A percentile compares a stretch with the other conserved stretches of the same genome.
Conservation (phyloP, 768 basidiomycete genomes). For the Bullera alba region DNA sequence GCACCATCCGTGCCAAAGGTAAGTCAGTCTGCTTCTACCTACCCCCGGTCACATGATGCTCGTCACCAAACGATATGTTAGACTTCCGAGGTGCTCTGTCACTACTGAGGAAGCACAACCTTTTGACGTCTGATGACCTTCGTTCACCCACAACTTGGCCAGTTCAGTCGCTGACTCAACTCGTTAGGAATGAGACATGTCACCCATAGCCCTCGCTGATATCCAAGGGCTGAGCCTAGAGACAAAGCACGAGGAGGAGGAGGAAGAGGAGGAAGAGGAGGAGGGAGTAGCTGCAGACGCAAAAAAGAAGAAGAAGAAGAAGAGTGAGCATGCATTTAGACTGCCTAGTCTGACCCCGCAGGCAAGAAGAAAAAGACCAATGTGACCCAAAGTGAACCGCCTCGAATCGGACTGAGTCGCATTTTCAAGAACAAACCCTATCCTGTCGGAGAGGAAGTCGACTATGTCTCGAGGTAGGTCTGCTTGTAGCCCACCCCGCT, state of each 20-base stretch:
- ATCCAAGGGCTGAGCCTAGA: conserved; percentile 1
- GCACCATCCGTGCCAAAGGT: no score
- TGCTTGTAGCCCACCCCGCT: conserved; percentile 15
- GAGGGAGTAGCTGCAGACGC: background rate
- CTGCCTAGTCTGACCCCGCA: background rate
- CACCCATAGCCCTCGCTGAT: conserved; percentile 11
- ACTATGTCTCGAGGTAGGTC: conserved; percentile 88
- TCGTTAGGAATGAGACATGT: background rate
- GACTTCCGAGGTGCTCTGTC: conserved; percentile 29
- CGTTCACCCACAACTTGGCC: background rate
- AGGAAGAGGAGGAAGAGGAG: conserved; percentile 17
- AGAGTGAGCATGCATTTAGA: conserved; percentile 50
- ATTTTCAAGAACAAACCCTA: conserved; percentile 79
- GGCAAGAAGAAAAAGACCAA: conserved; percentile 57
- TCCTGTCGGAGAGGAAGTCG: conserved; percentile 84
- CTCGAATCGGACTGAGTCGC: conserved; percentile 77
- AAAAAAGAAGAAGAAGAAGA: conserved; percentile 88
- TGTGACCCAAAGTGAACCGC: conserved; percentile 72
- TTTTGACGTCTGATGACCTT: conserved; percentile 4
- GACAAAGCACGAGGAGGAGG: conserved; percentile 15
- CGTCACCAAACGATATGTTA: conserved; percentile 40
- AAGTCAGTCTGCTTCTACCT: background rate
- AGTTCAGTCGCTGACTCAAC: background rate
- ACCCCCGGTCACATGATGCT: conserved; percentile 13
- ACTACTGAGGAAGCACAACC: conserved; percentile 17